Conservation (phyloP, 768 basidiomycete species). For the Mycena albidolilacea region DNA sequence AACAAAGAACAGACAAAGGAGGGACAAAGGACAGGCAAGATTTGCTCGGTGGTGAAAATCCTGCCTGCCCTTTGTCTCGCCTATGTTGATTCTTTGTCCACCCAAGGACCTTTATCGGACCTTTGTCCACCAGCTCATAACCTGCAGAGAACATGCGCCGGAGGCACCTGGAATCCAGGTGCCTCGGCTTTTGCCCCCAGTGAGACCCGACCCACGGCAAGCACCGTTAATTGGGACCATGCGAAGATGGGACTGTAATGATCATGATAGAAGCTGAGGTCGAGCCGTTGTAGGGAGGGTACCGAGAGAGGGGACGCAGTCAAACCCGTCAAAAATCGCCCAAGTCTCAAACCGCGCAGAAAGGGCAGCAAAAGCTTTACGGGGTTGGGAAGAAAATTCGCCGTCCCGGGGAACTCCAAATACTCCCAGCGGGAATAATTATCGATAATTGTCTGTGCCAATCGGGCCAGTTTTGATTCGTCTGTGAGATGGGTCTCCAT, state of each 20-base stretch:
- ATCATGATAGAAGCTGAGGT: background rate
- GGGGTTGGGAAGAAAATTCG: background rate
- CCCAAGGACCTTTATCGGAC: no score
- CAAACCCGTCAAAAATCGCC: background rate
- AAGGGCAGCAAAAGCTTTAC: background rate
- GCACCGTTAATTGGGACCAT: background rate
- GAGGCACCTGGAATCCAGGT: no score
- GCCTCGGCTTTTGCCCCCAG: no score
- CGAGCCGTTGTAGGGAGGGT: background rate
- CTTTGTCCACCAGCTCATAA: no score
- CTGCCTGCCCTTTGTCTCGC: no score
- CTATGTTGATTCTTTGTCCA: no score
- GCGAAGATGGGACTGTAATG: background rate
- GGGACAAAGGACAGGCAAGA: no score
- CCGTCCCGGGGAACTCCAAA: background rate
- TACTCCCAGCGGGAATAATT: slow-evolving; percentile 1
- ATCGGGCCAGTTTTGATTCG: background rate
- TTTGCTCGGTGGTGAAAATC: no score
- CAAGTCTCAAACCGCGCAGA: background rate
- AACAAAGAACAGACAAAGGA: no score
- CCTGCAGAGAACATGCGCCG: no score
- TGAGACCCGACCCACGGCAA: background rate
- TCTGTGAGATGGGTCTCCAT: background rate
- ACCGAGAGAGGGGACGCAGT: background rate
- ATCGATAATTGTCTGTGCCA: background rate